Percentiles rank a stretch among this genome's conserved stretches.
phyloP scores from a whole-genome alignment of 352 stramenopile species.

The Pythium dissimile region DNA sequence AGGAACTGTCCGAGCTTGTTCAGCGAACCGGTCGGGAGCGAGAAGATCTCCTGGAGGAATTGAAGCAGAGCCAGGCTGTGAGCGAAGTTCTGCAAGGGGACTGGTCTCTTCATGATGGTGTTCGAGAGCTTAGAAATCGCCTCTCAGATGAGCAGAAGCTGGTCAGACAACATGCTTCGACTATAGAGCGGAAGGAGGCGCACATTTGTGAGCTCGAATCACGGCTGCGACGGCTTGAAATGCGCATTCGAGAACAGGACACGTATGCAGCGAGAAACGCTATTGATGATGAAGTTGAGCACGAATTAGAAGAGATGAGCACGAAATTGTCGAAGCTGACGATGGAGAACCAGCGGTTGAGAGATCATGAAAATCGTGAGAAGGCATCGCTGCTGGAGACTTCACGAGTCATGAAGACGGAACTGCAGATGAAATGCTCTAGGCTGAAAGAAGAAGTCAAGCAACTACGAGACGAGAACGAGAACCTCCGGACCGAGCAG shows the following conservation, averaged over 20 bases:
- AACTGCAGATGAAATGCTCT: constrained; percentile 34
- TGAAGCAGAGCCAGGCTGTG: constrained; percentile 14
- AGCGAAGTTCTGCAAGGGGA: constrained; percentile 20
- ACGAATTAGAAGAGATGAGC: constrained; percentile 39
- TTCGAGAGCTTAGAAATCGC: constrained; percentile 18
- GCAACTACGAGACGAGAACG: constrained; percentile 48
- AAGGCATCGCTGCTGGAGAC: constrained; percentile 17
- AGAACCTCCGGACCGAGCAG: constrained; percentile 11
- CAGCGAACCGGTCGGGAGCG: constrained; percentile 46
- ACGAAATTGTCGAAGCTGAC: constrained; percentile 47
- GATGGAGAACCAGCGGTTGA: constrained; percentile 49
- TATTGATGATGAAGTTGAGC: constrained; percentile 36
- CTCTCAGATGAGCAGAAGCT: constrained; percentile 14
- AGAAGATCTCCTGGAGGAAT: constrained; percentile 45
- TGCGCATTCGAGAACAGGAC: constrained; percentile 10
- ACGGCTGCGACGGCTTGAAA: constrained; percentile 10
- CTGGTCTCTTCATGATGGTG: constrained; percentile 17
- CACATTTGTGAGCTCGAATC: constrained; percentile 19
- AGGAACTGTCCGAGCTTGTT: constrained; percentile 31
- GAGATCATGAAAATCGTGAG: constrained; percentile 21
- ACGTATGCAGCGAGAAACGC: constrained; percentile 23
- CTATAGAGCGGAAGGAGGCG: constrained; percentile 19
- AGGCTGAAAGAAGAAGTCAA: constrained; percentile 46
- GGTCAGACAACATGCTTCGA: constrained; percentile 13
- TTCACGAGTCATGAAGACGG: constrained; percentile 11